Percentiles rank a stretch among this genome's conserved stretches.
phyloP scores from a whole-genome alignment of 306 rosid species.

The Spatholobus suberectus region DNA sequence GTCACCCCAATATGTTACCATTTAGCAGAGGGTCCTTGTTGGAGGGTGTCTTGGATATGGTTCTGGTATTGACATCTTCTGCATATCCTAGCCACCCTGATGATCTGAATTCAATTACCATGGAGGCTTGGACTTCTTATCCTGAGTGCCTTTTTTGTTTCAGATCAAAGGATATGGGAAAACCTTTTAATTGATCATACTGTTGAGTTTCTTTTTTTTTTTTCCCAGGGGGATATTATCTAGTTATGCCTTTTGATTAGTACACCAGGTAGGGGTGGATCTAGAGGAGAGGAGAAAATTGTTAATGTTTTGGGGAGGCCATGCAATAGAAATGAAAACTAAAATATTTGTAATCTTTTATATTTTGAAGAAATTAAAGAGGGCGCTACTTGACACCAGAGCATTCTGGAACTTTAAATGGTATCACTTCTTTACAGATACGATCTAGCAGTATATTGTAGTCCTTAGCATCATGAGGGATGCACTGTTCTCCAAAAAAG shows the following conservation, averaged over 20 bases:
- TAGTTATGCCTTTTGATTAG: neutral
- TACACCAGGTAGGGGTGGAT: neutral
- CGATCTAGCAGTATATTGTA: neutral
- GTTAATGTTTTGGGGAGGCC: neutral
- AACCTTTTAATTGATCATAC: neutral
- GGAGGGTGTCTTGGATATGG: constrained; percentile 24
- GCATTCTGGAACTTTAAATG: constrained; percentile 21
- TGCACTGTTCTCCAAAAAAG: neutral
- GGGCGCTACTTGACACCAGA: neutral
- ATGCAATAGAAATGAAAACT: neutral
- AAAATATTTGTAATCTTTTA: neutral
- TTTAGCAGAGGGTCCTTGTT: neutral
- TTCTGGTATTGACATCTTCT: constrained; percentile 21
- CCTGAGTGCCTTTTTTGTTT: neutral
- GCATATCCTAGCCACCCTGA: neutral
- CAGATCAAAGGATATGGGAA: neutral
- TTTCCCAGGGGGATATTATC: neutral
- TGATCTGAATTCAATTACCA: constrained; percentile 4
- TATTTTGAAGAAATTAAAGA: neutral
- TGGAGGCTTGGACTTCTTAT: constrained; percentile 9
- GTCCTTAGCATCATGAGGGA: neutral
- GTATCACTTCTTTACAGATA: constrained; percentile 5
- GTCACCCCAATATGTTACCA: constrained; percentile 14
- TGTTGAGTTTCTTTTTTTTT: neutral
- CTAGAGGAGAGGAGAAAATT: neutral